A percentile compares a stretch with the other conserved stretches of the same genome.
phyloP scores from a whole-genome alignment of 495 filamentous ascomycete genomes.

The Aspergillus cristatus region DNA sequence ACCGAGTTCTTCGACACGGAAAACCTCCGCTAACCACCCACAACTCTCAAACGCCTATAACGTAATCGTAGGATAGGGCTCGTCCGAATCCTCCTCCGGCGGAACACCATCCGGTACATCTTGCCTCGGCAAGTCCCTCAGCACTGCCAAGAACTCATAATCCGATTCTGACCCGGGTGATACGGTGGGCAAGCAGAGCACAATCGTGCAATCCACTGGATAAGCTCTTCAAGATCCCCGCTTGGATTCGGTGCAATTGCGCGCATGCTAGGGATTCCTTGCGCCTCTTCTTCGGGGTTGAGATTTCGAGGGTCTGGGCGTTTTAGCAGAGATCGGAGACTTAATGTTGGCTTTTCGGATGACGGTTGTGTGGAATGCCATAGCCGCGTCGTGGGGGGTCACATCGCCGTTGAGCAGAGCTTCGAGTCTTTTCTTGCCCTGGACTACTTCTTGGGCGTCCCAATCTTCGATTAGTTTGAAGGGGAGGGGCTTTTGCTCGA shows the following conservation, averaged over 20 bases:
- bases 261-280: too few relatives aligned
- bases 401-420: background rate
- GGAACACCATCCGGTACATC: background rate
- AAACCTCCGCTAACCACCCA: background rate
- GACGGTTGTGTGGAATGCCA: background rate
- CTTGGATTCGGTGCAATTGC: too few relatives aligned
- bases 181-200: conserved; percentile 1
- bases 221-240: too few relatives aligned
- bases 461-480: too few relatives aligned
- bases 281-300: background rate
- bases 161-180: background rate
- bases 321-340: background rate
- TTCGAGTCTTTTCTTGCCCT: background rate
- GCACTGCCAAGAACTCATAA: background rate
- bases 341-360: background rate
- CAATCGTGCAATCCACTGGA: background rate
- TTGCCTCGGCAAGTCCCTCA: background rate
- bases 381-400: background rate
- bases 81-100: background rate
- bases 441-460: background rate
- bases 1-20: background rate
- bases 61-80: background rate
- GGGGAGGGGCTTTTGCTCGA: too few relatives aligned
- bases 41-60: background rate
- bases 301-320: background rate